Evolutionary conservation across 352 stramenopile genomes (phyloP).

Genomic region (Phytophthora megakarya): DNA sequence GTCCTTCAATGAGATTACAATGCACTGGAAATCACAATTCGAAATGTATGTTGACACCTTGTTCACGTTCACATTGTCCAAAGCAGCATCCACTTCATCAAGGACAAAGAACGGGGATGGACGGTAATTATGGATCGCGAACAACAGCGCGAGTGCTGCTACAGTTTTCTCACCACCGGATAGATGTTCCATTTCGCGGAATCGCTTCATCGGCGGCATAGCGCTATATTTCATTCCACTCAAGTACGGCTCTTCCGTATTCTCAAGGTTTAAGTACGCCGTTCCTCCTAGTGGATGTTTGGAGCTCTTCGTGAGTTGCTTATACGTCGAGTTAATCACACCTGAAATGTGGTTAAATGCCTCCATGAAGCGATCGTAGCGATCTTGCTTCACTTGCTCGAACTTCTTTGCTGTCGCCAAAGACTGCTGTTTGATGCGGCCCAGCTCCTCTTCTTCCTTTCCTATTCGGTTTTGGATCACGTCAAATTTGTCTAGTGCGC

Average conservation of each 20-base stretch:
- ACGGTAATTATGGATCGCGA: constrained; percentile 98
- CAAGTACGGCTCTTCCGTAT: constrained; percentile 96
- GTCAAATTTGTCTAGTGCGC: constrained; percentile 88
- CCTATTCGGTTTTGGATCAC: constrained; percentile 82
- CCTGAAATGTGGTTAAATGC: constrained; percentile 95
- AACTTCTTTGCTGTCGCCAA: constrained; percentile 71
- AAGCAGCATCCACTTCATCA: constrained; percentile 99
- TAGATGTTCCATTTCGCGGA: constrained; percentile 98
- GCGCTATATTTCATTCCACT: constrained; percentile 99
- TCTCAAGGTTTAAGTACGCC: constrained; percentile 85
- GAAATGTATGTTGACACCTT: constrained; percentile 98
- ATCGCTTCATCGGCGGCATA: constrained; percentile 99
- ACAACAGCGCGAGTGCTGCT: constrained; percentile 97
- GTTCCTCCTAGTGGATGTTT: constrained; percentile 95
- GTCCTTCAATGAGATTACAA: constrained; percentile 99
- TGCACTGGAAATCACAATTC: constrained; percentile 96
- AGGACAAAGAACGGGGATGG: constrained; percentile 99
- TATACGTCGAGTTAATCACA: constrained; percentile 95
- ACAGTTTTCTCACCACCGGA: constrained; percentile 99
- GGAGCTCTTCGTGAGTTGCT: constrained; percentile 97
- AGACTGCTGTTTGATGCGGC: constrained; percentile 69
- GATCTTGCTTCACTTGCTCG: constrained; percentile 72
- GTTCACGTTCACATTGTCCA: constrained; percentile 99
- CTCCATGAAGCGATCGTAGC: constrained; percentile 90
- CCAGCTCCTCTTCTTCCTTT: constrained; percentile 81